Conservation (phyloP, 2,329 filamentous ascomycete genomes). For the Fusarium equiseti region DNA sequence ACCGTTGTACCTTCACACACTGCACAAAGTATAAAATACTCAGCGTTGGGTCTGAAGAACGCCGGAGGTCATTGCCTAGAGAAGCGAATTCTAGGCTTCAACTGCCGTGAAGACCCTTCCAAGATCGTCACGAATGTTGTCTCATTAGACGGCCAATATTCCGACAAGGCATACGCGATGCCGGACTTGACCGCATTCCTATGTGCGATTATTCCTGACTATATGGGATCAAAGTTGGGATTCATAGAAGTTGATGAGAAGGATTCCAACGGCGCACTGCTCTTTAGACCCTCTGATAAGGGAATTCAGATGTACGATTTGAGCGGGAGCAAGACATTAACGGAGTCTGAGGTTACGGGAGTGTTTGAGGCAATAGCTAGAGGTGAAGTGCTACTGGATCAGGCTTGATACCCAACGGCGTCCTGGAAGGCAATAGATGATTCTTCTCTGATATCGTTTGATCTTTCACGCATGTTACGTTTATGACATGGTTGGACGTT, state of each 20-base stretch:
- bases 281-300: slow-evolving; percentile 26
- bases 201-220: slow-evolving; percentile 26
- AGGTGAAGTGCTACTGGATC: slow-evolving; percentile 6
- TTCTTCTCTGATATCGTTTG: not conserved
- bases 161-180: slow-evolving; percentile 34
- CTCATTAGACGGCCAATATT: slow-evolving; percentile 34
- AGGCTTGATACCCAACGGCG: slow-evolving; percentile 29
- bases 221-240: slow-evolving; percentile 9
- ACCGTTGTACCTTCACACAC: slow-evolving; percentile 44
- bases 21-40: slow-evolving; percentile 43
- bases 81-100: slow-evolving; percentile 42
- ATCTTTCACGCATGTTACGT: not conserved
- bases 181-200: slow-evolving; percentile 41
- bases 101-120: slow-evolving; percentile 40
- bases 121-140: slow-evolving; percentile 35
- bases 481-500: not conserved
- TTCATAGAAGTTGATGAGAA: slow-evolving; percentile 23
- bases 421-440: slow-evolving; percentile 5
- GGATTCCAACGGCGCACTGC: slow-evolving; percentile 26
- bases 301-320: slow-evolving; percentile 41
- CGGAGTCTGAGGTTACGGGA: slow-evolving; percentile 6
- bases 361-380: slow-evolving; percentile 4
- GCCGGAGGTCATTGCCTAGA: slow-evolving; percentile 33
- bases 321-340: not conserved
- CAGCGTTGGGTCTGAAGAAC: slow-evolving; percentile 23